A percentile compares a stretch with the other conserved stretches of the same genome.
Evolutionary conservation across 1,284 basidiomycete species (phyloP).

Genomic region (Rhodotorula sp.): DNA sequence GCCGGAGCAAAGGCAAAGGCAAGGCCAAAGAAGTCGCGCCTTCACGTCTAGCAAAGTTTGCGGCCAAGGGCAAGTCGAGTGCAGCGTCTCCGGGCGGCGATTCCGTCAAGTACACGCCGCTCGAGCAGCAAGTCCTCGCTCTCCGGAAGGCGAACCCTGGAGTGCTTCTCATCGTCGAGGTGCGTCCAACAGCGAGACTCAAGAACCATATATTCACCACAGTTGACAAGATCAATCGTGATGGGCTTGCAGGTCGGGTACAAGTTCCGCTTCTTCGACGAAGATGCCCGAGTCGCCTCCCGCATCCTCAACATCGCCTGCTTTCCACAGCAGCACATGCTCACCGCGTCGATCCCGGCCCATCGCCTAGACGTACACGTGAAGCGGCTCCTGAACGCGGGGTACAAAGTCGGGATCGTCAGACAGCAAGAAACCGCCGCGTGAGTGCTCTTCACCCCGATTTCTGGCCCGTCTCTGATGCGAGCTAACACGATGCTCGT

Average conservation of each 20-base stretch:
- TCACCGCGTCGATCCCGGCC: slow-evolving; percentile 31
- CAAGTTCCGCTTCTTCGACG: slow-evolving; percentile 44
- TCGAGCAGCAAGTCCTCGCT: slow-evolving; percentile 44
- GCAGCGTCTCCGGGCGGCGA: neutral
- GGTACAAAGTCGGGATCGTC: slow-evolving; percentile 87
- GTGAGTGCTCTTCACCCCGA: slow-evolving; percentile 18
- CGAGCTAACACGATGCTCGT: neutral
- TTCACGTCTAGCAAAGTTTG: slow-evolving; percentile 16
- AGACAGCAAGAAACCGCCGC: slow-evolving; percentile 94
- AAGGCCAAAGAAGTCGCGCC: slow-evolving; percentile 4
- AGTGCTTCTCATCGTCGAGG: slow-evolving; percentile 42
- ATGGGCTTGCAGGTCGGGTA: slow-evolving; percentile 36
- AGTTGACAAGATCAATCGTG: no score
- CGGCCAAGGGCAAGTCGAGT: slow-evolving; percentile 5
- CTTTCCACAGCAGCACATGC: slow-evolving; percentile 38
- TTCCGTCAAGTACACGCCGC: slow-evolving; percentile 44
- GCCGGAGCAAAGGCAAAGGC: slow-evolving; percentile 19
- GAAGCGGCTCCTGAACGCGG: slow-evolving; percentile 83
- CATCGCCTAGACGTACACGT: slow-evolving; percentile 77
- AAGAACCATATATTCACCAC: no score
- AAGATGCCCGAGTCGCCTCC: slow-evolving; percentile 41
- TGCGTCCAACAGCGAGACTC: no score
- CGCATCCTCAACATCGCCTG: slow-evolving; percentile 38
- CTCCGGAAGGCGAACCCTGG: slow-evolving; percentile 41
- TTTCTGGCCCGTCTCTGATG: neutral